Percentiles rank a stretch among this genome's conserved stretches.
These are phyloP conservation scores for Wickerhamiella alocasiicola DNA, from an alignment of 805 yeast species.

Conservation along the genomic window DNA sequence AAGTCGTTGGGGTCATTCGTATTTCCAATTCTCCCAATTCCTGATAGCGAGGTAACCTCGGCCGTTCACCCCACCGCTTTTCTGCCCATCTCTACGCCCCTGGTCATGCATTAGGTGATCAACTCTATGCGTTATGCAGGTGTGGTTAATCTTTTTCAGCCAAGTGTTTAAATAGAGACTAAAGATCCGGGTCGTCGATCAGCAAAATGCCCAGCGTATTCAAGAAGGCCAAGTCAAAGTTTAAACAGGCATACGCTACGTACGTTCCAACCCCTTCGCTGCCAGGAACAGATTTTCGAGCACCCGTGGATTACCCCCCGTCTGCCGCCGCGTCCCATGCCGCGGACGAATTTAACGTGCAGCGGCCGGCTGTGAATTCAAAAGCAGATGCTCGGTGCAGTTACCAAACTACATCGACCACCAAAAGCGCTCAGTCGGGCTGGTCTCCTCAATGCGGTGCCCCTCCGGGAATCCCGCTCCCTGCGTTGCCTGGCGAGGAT, in stretches of 20 bases:
- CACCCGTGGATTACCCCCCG: no score
- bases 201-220: constrained; percentile 64
- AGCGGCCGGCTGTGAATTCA: neutral
- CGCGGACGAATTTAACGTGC: neutral
- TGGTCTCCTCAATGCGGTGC: constrained; percentile 1
- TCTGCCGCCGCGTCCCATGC: neutral
- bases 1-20: no score
- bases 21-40: no score
- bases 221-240: constrained; percentile 5
- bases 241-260: constrained; percentile 3
- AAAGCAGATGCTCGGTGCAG: constrained; percentile 2
- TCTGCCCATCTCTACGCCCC: neutral
- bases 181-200: neutral
- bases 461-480: constrained; percentile 1
- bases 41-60: neutral
- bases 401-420: constrained; percentile 6
- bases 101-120: neutral
- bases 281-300: constrained; percentile 7
- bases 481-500: constrained; percentile 2
- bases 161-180: neutral
- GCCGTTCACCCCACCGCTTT: neutral
- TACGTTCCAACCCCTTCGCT: constrained; percentile 6
- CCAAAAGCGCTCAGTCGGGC: neutral
- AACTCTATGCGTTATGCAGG: neutral
- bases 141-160: neutral